Evolutionary conservation across 2,329 filamentous ascomycete species (phyloP), one percentile per base, ranked within the genome.

Genomic region (Alternaria arborescens): DNA sequence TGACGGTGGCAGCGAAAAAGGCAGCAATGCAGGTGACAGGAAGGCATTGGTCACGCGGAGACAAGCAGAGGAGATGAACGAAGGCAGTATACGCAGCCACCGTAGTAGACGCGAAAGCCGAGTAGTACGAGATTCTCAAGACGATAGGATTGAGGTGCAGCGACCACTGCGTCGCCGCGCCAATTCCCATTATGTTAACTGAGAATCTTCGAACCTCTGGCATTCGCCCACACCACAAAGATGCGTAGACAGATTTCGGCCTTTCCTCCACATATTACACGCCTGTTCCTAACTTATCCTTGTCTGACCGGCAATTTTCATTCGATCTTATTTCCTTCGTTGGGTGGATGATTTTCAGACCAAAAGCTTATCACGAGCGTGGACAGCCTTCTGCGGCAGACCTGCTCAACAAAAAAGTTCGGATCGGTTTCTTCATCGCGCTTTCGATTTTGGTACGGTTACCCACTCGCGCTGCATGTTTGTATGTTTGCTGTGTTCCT

Each of bases 41-140:
- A 69, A 67, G 32, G 61, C 70, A 14, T 61, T 70, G 26, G 46
- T 67, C 43, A 50, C 66, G 20, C 65, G 76, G 61, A 67, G 74
- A 55, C 71, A 76, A 12, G 64, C 65, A 12, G 76, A 78, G 54
- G 76, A 78, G 50, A 42, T 59, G 55, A 74, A 70, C 10, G 66
- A 75, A 53, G 55, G 64, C 46, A 77, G 73, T 64, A 63, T 55
- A 34, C 71, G 71, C 54, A 72, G 71, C 60, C 62, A 62, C 47
- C 73, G 69, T 32, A 68, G 60, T 50, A 70, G 70, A 56, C 71
- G 71, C 55, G 70, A 74, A 8, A 59, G 59, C 46, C 58, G 62
- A 50, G 52, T 60, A 47, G 51, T 60, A 43, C 62, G 59, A 30
- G 62, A 64, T 18, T 30, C 34, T 30, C 60, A 60, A 26, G 60